A percentile compares a stretch with the other conserved stretches of the same genome.
Conservation (phyloP, 176 grass and related monocot genomes). For the Alopecurus myosuroides region DNA sequence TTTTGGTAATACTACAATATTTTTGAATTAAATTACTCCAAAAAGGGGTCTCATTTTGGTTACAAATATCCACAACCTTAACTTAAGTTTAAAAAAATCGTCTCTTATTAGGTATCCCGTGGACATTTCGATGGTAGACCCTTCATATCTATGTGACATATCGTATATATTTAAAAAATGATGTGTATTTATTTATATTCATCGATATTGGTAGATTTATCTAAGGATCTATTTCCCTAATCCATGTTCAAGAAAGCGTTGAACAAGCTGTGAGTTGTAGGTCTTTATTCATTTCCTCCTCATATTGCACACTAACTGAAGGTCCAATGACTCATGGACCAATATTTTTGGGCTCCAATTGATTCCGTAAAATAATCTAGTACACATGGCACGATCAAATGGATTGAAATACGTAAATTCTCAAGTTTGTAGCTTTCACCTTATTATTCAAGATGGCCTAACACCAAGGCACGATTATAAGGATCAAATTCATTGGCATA, state of each 20-base stretch:
- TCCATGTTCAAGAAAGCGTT: neutral
- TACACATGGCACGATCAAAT: neutral
- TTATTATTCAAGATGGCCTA: neutral
- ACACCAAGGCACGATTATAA: neutral
- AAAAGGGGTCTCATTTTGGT: too few species aligned
- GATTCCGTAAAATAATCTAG: neutral
- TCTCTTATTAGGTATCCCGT: too few species aligned
- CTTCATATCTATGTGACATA: too few species aligned
- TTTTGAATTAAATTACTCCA: too few species aligned
- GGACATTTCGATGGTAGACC: too few species aligned
- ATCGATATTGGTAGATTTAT: neutral
- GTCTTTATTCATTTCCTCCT: neutral
- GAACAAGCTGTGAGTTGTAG: neutral
- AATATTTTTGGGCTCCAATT: neutral
- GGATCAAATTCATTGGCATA: neutral
- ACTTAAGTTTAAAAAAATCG: too few species aligned
- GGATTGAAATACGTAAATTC: neutral
- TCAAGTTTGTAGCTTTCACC: neutral
- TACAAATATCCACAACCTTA: too few species aligned
- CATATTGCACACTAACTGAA: neutral
- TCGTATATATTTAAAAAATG: too few species aligned
- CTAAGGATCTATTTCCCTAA: neutral
- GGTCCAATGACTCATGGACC: neutral
- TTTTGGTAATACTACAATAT: too few species aligned
- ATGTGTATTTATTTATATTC: neutral